Evolutionary conservation across 2,329 filamentous ascomycete genomes (phyloP), one percentile per base, ranked within the genome.

Genomic region (Colletotrichum endophyticum): DNA sequence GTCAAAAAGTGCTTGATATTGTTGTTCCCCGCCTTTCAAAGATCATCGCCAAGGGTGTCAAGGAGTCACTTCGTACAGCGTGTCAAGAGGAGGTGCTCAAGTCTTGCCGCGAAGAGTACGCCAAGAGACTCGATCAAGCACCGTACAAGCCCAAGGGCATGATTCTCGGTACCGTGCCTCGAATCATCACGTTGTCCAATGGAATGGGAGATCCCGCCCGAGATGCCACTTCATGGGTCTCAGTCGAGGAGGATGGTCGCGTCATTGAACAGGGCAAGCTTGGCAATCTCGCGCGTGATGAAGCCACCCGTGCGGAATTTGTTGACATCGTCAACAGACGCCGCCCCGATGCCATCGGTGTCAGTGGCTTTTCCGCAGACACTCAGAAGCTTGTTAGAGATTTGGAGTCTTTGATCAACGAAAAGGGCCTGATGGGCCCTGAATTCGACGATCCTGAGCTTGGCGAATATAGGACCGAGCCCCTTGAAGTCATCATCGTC

Each of bases 101-200:
- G 81, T 91, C 93, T 71, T 98, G 96, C 81, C 94, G 97, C 68
- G 95, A 98, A 79, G 95, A 96, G 77, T 99, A 97, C 84, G 94
- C 94, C 59, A 94, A 94, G 84, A 95, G 96, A 83, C 92, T 99
- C 28, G 97, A 99, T 81, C 97, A 99, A 85, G 96, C 97, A 11
- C 97, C 97, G 0, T 98, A 96, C 86, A 98, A 98, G 85, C 96
- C 97, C 7, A 96, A 96, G 85, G 96, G 96, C 12, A 95, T 98
- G 91, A 91, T 96, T 25, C 89, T 98, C 53, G 97, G 97, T 30
- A 98, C 96, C 1, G 91, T 94, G 8, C 96, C 97, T 62, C 94
- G 96, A 36, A 95, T 98, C 7, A 90, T 99, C 64, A 92, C 96
- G 6, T 86, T 99, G 27, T 96, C 96, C 5, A 98, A 96, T 80